Evolutionary conservation across 2,329 filamentous ascomycete genomes (phyloP), one percentile per base, ranked within the genome.

Genomic region (Penicillium sp.): DNA sequence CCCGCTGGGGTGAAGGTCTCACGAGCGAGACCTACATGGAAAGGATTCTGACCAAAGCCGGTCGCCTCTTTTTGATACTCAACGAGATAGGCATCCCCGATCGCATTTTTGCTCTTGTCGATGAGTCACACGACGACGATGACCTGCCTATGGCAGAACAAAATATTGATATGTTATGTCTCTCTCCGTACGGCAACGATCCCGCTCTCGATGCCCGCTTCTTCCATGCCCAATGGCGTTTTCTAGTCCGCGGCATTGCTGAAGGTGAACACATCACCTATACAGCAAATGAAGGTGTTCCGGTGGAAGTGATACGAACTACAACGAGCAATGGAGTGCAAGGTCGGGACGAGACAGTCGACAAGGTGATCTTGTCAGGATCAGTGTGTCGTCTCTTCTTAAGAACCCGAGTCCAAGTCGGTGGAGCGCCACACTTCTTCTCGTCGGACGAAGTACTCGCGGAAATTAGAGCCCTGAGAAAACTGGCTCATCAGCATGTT

Each of bases 71-170:
- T 60, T 75, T 87, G 28, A 83, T 85, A 18, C 75, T 87, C 23
- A 76, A 78, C 43, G 81, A 84, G 51, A 79, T 85, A 51, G 83
- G 82, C 9, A 79, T 84, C n/a, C 80, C 84, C n/a, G 83, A 85
- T 59, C 81, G 83, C 55, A 86, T 87, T 40, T 87, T 87, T 59
- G 77, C 80, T 2, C 76, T 85, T 14, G 81, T 87, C 34, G 84
- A 87, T 61, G 79, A 82, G 53, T 84, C 81, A 3, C 83, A 82
- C 73, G 83, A 86, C 58, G 84, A 87, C 57, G 79, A 82, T 42
- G 84, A 87, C 65, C 71, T 87, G 16, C 84, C 84, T 1, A 74
- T 87, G 39, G 73, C 80, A 6, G 75, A 81, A 46, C 78, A 83
- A 40, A 80, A 80, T 29, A 77, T 86, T n/a, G 73, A 78, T 54